phyloP scores from a whole-genome alignment of 495 filamentous ascomycete genomes.

The Penicillium riverlandense region DNA sequence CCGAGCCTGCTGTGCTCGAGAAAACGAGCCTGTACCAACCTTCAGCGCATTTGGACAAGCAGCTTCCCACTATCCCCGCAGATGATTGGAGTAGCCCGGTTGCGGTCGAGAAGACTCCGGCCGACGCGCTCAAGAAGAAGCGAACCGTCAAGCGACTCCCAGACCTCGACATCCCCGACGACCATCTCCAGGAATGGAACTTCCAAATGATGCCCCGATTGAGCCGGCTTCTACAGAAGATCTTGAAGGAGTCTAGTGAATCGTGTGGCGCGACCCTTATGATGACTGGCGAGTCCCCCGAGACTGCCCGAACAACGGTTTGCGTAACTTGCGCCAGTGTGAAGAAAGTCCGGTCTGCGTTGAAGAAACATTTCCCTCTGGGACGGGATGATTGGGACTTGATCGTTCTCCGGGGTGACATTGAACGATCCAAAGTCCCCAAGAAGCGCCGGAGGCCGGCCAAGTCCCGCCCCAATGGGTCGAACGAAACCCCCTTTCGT shows the following conservation, averaged over 20 bases:
- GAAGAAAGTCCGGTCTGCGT: conserved; percentile 58
- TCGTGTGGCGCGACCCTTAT: conserved; percentile 69
- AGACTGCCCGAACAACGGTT: conserved; percentile 63
- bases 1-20: conserved; percentile 22
- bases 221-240: conserved; percentile 60
- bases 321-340: conserved; percentile 70
- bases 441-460: conserved; percentile 39
- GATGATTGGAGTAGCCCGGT: conserved; percentile 16
- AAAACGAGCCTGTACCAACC: conserved; percentile 13
- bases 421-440: conserved; percentile 57
- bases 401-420: conserved; percentile 61
- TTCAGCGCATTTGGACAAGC: conserved; percentile 12
- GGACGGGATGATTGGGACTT: conserved; percentile 50
- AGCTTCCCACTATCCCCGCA: conserved; percentile 14
- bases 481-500: conserved; percentile 23
- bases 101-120: conserved; percentile 17
- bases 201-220: conserved; percentile 62
- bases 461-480: conserved; percentile 22
- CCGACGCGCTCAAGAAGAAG: conserved; percentile 28
- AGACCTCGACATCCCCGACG: conserved; percentile 46
- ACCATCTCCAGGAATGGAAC: conserved; percentile 65
- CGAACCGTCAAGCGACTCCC: conserved; percentile 38
- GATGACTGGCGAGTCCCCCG: conserved; percentile 61
- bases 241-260: conserved; percentile 51
- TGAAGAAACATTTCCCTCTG: conserved; percentile 65